Evolutionary conservation across 1,284 basidiomycete genomes (phyloP).

Genomic region (Peniophora sp.): DNA sequence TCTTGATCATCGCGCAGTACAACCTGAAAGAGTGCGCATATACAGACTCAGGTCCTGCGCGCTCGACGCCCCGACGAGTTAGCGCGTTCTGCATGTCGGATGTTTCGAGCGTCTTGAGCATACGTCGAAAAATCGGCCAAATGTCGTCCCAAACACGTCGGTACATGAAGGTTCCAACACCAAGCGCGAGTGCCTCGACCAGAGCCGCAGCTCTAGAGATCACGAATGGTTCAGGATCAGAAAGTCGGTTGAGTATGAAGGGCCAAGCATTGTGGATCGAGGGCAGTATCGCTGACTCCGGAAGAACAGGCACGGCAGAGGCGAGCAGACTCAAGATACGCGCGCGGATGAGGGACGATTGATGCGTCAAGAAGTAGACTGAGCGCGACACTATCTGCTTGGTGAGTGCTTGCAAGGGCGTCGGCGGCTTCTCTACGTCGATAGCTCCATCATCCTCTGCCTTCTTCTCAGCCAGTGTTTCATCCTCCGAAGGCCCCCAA

Average conservation of each 20-base stretch:
- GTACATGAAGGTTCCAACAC: conserved; percentile 79
- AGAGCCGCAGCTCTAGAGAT: conserved; percentile 66
- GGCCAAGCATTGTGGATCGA: conserved; percentile 85
- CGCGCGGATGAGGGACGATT: conserved; percentile 74
- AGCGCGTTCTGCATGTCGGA: conserved; percentile 61
- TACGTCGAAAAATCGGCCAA: conserved; percentile 71
- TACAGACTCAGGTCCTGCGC: conserved; percentile 56
- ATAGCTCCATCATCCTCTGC: conserved; percentile 15
- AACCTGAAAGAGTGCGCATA: conserved; percentile 75
- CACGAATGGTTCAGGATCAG: conserved; percentile 69
- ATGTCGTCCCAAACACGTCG: conserved; percentile 80
- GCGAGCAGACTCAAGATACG: conserved; percentile 71
- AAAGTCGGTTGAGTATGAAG: conserved; percentile 75
- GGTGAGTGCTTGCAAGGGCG: conserved; percentile 68
- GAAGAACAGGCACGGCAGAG: conserved; percentile 67
- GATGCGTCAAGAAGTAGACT: conserved; percentile 85
- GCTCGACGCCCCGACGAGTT: conserved; percentile 39
- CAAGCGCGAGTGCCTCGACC: conserved; percentile 56
- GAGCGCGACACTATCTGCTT: conserved; percentile 80
- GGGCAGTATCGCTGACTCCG: conserved; percentile 70
- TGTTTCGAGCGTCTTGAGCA: conserved; percentile 52
- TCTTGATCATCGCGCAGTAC: conserved; percentile 63
- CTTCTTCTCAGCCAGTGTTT: conserved; percentile 14
- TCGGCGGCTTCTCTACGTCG: conserved; percentile 42
- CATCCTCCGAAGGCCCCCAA: conserved; percentile 32